Conservation (phyloP, 306 rosid species). For the Pterocarpus santalinus region DNA sequence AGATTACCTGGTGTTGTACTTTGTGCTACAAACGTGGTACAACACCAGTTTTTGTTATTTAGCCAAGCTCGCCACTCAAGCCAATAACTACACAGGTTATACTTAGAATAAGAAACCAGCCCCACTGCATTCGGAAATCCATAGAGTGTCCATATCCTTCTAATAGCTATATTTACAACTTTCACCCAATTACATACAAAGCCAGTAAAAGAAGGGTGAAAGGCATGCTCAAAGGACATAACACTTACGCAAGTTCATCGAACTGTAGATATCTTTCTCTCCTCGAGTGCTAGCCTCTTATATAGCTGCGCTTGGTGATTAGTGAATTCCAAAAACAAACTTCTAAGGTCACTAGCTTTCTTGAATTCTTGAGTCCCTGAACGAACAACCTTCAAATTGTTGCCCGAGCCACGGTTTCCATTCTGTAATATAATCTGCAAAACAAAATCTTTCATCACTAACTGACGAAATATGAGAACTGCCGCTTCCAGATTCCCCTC, state of each 20-base stretch:
- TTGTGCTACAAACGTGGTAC: too few species aligned
- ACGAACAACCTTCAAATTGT: slow-evolving; percentile 56
- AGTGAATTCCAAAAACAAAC: slow-evolving; percentile 58
- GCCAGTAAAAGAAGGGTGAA: background rate
- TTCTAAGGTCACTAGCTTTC: slow-evolving; percentile 54
- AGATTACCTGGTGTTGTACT: too few species aligned
- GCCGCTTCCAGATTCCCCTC: too few species aligned
- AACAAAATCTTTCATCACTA: slow-evolving; percentile 21
- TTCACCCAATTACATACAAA: slow-evolving; percentile 9
- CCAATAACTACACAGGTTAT: too few species aligned
- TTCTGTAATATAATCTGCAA: slow-evolving; percentile 47
- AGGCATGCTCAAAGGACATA: background rate
- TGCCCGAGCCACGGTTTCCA: slow-evolving; percentile 20
- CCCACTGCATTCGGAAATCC: background rate
- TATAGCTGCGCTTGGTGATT: slow-evolving; percentile 58
- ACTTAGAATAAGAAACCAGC: too few species aligned
- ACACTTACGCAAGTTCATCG: background rate
- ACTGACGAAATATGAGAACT: background rate
- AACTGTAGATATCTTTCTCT: slow-evolving; percentile 44
- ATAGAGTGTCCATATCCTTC: background rate
- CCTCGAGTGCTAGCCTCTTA: slow-evolving; percentile 60
- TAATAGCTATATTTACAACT: background rate
- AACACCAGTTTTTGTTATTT: too few species aligned
- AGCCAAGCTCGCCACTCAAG: too few species aligned
- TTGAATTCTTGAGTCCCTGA: slow-evolving; percentile 59